Percentiles rank a stretch among this genome's conserved stretches.
Evolutionary conservation across 192 early-diverging fungal genomes (phyloP).

Genomic region (Coemansia reversa): DNA sequence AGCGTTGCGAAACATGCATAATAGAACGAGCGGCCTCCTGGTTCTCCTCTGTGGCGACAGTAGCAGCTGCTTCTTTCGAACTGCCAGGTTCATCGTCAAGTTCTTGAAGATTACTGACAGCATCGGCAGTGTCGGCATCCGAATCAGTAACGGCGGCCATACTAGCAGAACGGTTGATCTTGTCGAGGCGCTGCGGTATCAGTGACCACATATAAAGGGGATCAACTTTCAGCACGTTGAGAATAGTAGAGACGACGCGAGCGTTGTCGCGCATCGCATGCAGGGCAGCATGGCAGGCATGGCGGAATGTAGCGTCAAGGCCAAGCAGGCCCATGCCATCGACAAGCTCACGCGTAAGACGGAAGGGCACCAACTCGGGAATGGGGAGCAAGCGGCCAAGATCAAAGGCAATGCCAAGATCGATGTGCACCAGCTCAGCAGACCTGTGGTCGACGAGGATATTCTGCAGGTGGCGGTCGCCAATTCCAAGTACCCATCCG

Average conservation of each 20-base stretch:
- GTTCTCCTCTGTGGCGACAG: constrained; percentile 42
- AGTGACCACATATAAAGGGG: constrained; percentile 76
- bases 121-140: constrained; percentile 6
- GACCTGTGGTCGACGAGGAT: constrained; percentile 79
- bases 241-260: constrained; percentile 77
- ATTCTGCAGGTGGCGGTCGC: constrained; percentile 93
- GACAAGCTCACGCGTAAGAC: constrained; percentile 85
- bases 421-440: constrained; percentile 92
- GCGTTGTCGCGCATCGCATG: constrained; percentile 77
- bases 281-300: constrained; percentile 75
- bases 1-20: constrained; percentile 61
- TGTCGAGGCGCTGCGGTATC: constrained; percentile 45
- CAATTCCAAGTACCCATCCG: constrained; percentile 87
- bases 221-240: constrained; percentile 94
- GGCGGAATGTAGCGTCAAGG: constrained; percentile 76
- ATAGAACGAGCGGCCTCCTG: constrained; percentile 70
- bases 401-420: constrained; percentile 96
- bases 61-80: constrained; percentile 3
- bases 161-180: constrained; percentile 41
- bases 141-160: constrained; percentile 18
- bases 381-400: constrained; percentile 82
- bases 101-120: background rate
- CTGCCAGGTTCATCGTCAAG: constrained; percentile 12
- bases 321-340: constrained; percentile 84
- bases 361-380: constrained; percentile 91